Evolutionary conservation across 1,284 basidiomycete genomes (phyloP).

Genomic region (Heterobasidion occidentale): DNA sequence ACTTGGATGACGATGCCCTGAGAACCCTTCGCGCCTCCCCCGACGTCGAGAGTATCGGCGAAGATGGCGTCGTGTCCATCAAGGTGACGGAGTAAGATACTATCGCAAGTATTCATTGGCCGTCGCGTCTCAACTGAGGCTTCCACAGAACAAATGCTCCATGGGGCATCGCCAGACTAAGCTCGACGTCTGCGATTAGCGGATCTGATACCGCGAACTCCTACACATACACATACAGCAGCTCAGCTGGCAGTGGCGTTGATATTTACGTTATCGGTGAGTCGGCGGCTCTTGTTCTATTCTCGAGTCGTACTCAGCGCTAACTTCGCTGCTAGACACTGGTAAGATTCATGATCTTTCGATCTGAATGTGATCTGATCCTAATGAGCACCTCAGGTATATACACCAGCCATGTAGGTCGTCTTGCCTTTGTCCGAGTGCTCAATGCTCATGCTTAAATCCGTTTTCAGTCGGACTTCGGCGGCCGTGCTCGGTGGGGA

Average conservation of each 20-base stretch:
- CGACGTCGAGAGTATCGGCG: slow-evolving; percentile 56
- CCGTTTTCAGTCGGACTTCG: slow-evolving; percentile 41
- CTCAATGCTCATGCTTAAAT: no score
- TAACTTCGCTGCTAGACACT: slow-evolving; percentile 14
- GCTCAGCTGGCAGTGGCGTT: slow-evolving; percentile 23
- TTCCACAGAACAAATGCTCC: slow-evolving; percentile 20
- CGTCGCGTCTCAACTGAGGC: slow-evolving; percentile 7
- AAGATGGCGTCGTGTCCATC: slow-evolving; percentile 13
- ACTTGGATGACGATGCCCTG: slow-evolving; percentile 47
- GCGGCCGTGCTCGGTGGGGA: slow-evolving; percentile 63
- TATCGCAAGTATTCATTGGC: background rate
- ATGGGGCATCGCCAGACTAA: slow-evolving; percentile 28
- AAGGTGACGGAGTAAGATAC: slow-evolving; percentile 9
- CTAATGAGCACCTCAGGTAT: slow-evolving; percentile 29
- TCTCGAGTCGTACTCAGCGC: background rate
- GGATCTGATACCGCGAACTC: slow-evolving; percentile 9
- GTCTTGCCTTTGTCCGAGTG: background rate
- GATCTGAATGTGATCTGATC: background rate
- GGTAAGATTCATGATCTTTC: slow-evolving; percentile 7
- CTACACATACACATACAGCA: slow-evolving; percentile 23
- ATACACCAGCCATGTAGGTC: slow-evolving; percentile 48
- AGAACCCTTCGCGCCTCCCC: slow-evolving; percentile 51
- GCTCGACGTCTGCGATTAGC: slow-evolving; percentile 11
- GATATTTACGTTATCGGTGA: slow-evolving; percentile 26
- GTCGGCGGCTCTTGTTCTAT: slow-evolving; percentile 1